Evolutionary conservation across 2,329 filamentous ascomycete genomes (phyloP), one percentile per base, ranked within the genome.

Genomic region (Coniochaeta sp.): DNA sequence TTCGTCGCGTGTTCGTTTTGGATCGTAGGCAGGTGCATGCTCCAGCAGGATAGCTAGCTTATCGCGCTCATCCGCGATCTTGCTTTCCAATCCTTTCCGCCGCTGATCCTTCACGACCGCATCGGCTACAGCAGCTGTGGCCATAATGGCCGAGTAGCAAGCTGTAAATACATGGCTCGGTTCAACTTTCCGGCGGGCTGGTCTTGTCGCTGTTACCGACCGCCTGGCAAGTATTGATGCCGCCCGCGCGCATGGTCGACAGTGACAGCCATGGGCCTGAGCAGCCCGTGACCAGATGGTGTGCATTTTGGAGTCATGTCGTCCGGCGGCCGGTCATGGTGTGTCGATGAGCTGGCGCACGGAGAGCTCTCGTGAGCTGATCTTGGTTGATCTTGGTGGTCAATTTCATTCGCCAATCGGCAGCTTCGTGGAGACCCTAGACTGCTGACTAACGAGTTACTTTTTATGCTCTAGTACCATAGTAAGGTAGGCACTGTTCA

Each of bases 61-160:
- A 60, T 77, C 72, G 61, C 76, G 80, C 7, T 81, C 80, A 59
- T 82, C 77, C 31, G 81, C 79, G 64, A 90, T 81, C 61, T 83
- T 81, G 22, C 73, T 69, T 59, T 91, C 86, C 75, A 89, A 83
- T 64, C 87, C 80, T 63, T 77, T 77, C 55, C 82, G 79, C 63
- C 84, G 78, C 44, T 77, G 75, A 59, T 83, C 78, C 69, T 90
- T 90, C 33, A 74, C 70, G 31, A 78, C 76, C 6, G 83, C 82
- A 70, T 91, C 89, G 33, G 83, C 75, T 3, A 88, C 75, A 12
- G 86, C 81, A 1, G 86, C 87, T 1, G 84, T 83, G 6, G 85
- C 87, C 67, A 89, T 82, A 59, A 88, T 81, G 36, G 85, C 83
- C 28, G 87, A 87, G 68, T 90, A 90, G 70, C 81, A 83, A 43